A percentile compares a stretch with the other conserved stretches of the same genome.
These are phyloP conservation scores for Pyrenochaeta sp. DNA, from an alignment of 2,329 filamentous ascomycete species.

Conservation along the genomic window DNA sequence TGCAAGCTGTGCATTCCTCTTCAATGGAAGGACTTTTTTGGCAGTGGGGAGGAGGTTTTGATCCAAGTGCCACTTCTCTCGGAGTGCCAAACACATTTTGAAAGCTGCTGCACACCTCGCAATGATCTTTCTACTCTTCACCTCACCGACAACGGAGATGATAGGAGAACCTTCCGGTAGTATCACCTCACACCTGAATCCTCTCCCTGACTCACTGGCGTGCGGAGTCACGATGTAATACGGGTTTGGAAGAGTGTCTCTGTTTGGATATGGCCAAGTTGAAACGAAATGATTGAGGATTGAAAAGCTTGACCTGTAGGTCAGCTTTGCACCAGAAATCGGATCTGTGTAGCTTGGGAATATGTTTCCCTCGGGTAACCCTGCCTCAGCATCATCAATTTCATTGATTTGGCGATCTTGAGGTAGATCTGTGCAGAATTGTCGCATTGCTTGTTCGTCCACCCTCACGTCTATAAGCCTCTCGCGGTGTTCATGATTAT, in stretches of 20 bases:
- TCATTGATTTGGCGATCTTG: conserved; percentile 74
- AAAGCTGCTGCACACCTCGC: conserved; percentile 93
- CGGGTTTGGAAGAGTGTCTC: conserved; percentile 57
- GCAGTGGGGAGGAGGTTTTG: conserved; percentile 77
- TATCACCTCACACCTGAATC: conserved; percentile 73
- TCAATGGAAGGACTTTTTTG: conserved; percentile 73
- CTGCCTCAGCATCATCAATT: conserved; percentile 64
- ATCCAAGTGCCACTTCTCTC: conserved; percentile 72
- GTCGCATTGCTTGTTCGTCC: conserved; percentile 69
- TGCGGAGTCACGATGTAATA: conserved; percentile 64
- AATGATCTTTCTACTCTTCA: conserved; percentile 72
- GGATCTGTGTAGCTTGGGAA: conserved; percentile 67
- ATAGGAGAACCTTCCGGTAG: conserved; percentile 79
- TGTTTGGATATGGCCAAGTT: conserved; percentile 65
- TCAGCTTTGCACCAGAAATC: conserved; percentile 77
- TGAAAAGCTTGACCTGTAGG: conserved; percentile 74
- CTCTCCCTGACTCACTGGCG: conserved; percentile 13
- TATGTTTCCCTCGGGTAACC: conserved; percentile 56
- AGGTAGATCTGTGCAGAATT: conserved; percentile 78
- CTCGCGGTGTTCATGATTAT: conserved; percentile 68
- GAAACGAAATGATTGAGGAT: conserved; percentile 77
- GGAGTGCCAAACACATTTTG: conserved; percentile 75
- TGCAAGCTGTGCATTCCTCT: conserved; percentile 87
- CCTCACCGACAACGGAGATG: conserved; percentile 67
- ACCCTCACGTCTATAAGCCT: conserved; percentile 66